phyloP scores from a whole-genome alignment of 345 rosid genomes.

The Arabidopsis suecica region DNA sequence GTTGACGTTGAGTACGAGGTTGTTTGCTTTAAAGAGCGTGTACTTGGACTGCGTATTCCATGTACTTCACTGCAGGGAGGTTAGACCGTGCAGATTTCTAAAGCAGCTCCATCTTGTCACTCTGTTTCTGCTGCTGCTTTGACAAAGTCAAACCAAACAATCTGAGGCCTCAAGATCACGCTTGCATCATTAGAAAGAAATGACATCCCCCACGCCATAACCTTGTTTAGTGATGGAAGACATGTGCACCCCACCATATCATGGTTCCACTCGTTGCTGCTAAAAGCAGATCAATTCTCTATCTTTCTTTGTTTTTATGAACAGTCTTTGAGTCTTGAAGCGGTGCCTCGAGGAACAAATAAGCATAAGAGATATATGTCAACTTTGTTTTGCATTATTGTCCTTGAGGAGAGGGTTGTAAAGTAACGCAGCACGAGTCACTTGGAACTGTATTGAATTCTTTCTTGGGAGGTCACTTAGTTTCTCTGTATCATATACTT shows the following conservation, averaged over 20 bases:
- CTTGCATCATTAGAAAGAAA: constrained; percentile 94
- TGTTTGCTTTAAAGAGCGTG: constrained; percentile 79
- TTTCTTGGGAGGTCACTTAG: constrained; percentile 79
- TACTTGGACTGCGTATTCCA: constrained; percentile 84
- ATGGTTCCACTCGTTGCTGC: constrained; percentile 57
- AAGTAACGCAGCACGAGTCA: constrained; percentile 53
- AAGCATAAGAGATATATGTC: neutral
- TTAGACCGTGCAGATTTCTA: constrained; percentile 78
- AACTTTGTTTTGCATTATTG: constrained; percentile 24
- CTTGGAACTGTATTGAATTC: constrained; percentile 58
- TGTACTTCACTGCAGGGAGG: constrained; percentile 86
- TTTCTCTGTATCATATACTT: constrained; percentile 54
- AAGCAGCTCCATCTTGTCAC: constrained; percentile 63
- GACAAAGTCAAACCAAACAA: neutral
- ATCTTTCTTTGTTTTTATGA: neutral
- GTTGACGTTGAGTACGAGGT: constrained; percentile 75
- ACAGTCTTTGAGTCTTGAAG: neutral
- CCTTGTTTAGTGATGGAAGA: constrained; percentile 85
- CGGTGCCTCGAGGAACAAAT: neutral
- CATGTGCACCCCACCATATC: constrained; percentile 92
- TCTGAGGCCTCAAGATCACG: constrained; percentile 61
- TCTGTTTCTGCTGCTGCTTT: constrained; percentile 11
- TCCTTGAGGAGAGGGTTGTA: constrained; percentile 57
- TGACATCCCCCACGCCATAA: constrained; percentile 94
- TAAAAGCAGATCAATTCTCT: constrained; percentile 3